Evolutionary conservation across 495 filamentous ascomycete species (phyloP).

Genomic region (Amorphotheca resinae): DNA sequence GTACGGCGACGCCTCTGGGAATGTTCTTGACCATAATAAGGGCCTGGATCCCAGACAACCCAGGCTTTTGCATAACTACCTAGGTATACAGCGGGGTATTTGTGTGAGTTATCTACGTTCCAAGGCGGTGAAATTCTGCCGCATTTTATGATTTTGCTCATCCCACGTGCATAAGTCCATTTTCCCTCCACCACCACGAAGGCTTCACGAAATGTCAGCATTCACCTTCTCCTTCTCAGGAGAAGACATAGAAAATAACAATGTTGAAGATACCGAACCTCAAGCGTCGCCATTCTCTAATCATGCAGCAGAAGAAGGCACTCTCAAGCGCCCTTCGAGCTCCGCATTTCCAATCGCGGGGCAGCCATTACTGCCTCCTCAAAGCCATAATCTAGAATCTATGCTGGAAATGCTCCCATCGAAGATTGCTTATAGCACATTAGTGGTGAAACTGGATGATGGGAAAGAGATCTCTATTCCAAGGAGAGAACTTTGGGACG

Average conservation of each 20-base stretch:
- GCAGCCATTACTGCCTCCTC: constrained; percentile 35
- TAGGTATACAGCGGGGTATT: too few relatives aligned
- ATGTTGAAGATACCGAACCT: constrained; percentile 22
- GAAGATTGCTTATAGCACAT: constrained; percentile 59
- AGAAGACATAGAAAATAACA: constrained; percentile 68
- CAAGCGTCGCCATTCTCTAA: constrained; percentile 8
- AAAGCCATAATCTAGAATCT: constrained; percentile 27
- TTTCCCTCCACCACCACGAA: background rate
- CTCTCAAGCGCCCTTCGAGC: constrained; percentile 14
- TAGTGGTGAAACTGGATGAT: constrained; percentile 42
- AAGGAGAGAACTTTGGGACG: constrained; percentile 84
- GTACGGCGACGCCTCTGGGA: too few relatives aligned
- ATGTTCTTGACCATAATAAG: too few relatives aligned
- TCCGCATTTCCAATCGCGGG: constrained; percentile 37
- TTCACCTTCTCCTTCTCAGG: constrained; percentile 78
- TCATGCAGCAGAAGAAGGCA: constrained; percentile 12
- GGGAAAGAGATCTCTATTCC: constrained; percentile 45
- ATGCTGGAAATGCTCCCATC: constrained; percentile 63
- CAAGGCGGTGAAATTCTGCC: too few relatives aligned
- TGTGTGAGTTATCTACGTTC: too few relatives aligned
- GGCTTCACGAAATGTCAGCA: constrained; percentile 11
- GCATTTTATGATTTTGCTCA: background rate
- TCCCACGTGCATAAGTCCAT: background rate
- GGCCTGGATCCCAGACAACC: too few relatives aligned
- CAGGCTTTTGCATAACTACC: too few relatives aligned